These are phyloP conservation scores for Mortierella hygrophila DNA, from an alignment of 192 early-diverging fungal species.

Conservation along the genomic window DNA sequence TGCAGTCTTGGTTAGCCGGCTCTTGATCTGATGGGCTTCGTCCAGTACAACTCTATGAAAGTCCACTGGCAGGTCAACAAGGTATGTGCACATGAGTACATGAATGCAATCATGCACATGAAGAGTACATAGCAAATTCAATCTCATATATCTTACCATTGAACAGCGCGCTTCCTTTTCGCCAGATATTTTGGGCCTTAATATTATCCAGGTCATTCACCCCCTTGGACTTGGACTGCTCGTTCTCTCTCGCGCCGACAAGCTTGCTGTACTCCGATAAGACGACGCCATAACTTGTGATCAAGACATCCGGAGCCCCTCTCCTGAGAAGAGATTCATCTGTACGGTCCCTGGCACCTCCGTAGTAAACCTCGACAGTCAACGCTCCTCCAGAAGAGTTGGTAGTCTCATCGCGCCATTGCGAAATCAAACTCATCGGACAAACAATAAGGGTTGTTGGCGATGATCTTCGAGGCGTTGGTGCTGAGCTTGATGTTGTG, in stretches of 20 bases:
- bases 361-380: conserved; percentile 64
- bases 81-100: neutral
- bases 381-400: conserved; percentile 57
- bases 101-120: neutral
- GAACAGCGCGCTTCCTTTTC: conserved; percentile 40
- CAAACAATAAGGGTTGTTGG: conserved; percentile 67
- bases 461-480: conserved; percentile 15
- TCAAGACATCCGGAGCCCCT: conserved; percentile 57
- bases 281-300: conserved; percentile 67
- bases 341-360: conserved; percentile 35
- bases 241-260: neutral
- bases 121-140: neutral
- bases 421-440: conserved; percentile 66
- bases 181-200: conserved; percentile 26
- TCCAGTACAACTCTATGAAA: conserved; percentile 94
- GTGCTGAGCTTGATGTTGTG: conserved; percentile 7
- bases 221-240: conserved; percentile 8
- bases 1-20: conserved; percentile 77
- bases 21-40: conserved; percentile 95
- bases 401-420: conserved; percentile 66
- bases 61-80: conserved; percentile 63
- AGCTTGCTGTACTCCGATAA: conserved; percentile 54
- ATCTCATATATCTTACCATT: conserved; percentile 23
- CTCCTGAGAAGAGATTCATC: conserved; percentile 19
- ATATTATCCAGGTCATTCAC: conserved; percentile 20